These are phyloP conservation scores for Purshia tridentata DNA, from an alignment of 306 rosid species.

Conservation along the genomic window DNA sequence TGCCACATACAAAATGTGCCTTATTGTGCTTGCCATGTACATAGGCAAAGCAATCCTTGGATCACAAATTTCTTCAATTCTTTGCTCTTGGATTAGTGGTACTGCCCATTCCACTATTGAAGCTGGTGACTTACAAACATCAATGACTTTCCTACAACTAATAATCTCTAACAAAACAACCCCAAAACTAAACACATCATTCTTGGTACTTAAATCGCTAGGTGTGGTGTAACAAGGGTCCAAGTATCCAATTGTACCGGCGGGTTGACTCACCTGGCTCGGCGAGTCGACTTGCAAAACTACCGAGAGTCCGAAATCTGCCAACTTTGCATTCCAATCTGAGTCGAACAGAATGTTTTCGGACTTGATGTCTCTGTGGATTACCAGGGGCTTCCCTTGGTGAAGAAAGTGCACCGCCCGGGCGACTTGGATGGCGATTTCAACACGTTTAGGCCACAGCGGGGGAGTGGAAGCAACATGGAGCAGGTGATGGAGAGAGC, in stretches of 20 bases:
- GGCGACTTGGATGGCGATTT: constrained; percentile 43
- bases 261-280: constrained; percentile 31
- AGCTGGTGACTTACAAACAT: constrained; percentile 31
- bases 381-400: constrained; percentile 33
- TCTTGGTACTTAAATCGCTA: constrained; percentile 45
- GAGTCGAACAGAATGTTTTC: constrained; percentile 55
- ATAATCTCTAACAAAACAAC: constrained; percentile 54
- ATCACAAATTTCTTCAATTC: constrained; percentile 25
- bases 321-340: constrained; percentile 43
- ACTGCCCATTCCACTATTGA: constrained; percentile 50
- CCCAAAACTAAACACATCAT: constrained; percentile 59
- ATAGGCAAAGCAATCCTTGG: constrained; percentile 11
- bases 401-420: constrained; percentile 49
- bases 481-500: constrained; percentile 50
- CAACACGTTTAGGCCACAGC: constrained; percentile 43
- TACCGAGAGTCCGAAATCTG: constrained; percentile 63
- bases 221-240: constrained; percentile 54
- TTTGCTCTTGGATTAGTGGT: constrained; percentile 25
- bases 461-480: constrained; percentile 23
- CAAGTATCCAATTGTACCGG: constrained; percentile 62
- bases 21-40: constrained; percentile 21
- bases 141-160: constrained; percentile 48
- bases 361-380: constrained; percentile 64
- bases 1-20: constrained; percentile 23
- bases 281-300: not conserved